These are phyloP conservation scores for Micractinium conductrix DNA, from an alignment of 139 green algal species.

Conservation along the genomic window DNA sequence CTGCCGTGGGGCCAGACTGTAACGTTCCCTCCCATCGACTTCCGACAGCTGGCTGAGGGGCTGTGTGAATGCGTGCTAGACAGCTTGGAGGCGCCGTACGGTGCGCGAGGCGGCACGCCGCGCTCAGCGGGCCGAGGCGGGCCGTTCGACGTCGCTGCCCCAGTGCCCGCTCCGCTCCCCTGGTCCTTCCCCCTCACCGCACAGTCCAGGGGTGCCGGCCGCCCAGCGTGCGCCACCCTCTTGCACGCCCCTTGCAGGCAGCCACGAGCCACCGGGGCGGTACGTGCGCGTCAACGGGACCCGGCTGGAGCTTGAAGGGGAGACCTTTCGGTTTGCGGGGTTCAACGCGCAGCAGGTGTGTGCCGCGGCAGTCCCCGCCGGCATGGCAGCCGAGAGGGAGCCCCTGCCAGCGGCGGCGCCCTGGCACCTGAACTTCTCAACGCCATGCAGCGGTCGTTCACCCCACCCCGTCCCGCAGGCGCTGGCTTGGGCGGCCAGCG, in stretches of 20 bases:
- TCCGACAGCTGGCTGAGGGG: background rate
- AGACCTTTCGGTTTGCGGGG: constrained; percentile 1
- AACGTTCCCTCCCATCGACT: background rate
- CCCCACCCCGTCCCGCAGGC: too few relatives aligned
- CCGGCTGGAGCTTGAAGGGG: background rate
- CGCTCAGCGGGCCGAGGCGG: too few relatives aligned
- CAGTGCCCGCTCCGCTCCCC: background rate
- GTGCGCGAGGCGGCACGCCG: background rate
- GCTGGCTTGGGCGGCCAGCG: constrained; percentile 14
- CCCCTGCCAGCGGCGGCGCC: too few relatives aligned
- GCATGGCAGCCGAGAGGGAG: too few relatives aligned
- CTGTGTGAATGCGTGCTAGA: constrained; percentile 25
- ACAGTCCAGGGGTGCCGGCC: too few relatives aligned
- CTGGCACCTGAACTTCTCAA: too few relatives aligned
- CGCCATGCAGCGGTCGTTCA: background rate
- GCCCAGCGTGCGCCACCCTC: too few relatives aligned
- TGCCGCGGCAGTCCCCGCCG: too few relatives aligned
- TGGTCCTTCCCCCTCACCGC: too few relatives aligned
- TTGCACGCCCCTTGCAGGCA: background rate
- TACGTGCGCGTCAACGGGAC: background rate
- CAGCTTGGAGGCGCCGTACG: background rate
- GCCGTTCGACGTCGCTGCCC: too few relatives aligned
- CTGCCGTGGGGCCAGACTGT: constrained; percentile 27
- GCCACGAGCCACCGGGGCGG: background rate
- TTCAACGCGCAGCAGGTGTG: constrained; percentile 12